A percentile compares a stretch with the other conserved stretches of the same genome.
Conservation (phyloP, 2,329 filamentous ascomycete species). For the Xylariaceae sp. region DNA sequence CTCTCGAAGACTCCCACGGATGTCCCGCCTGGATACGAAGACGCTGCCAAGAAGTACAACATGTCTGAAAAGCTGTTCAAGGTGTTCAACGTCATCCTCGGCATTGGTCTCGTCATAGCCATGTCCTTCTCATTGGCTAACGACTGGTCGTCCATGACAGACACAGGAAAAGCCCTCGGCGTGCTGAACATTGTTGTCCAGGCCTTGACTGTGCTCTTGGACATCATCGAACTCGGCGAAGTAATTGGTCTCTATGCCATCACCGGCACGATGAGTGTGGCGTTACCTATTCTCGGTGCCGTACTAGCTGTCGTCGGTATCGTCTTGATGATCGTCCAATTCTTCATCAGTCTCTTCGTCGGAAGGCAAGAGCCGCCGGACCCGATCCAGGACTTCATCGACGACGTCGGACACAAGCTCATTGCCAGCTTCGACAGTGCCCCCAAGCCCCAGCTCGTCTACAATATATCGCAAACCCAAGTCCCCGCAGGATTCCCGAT, state of each 20-base stretch:
- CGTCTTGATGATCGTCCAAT: background rate
- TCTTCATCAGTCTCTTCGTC: background rate
- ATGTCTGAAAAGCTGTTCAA: background rate
- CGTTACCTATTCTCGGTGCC: background rate
- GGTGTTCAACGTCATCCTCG: background rate
- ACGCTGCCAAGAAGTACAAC: background rate
- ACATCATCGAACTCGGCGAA: background rate
- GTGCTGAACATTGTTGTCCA: background rate
- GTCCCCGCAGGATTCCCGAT: background rate
- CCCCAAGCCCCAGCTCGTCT: background rate
- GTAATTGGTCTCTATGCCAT: background rate
- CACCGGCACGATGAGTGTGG: slow-evolving; percentile 1
- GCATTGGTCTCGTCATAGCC: background rate
- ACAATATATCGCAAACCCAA: background rate
- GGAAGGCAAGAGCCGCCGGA: background rate
- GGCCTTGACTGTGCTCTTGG: background rate
- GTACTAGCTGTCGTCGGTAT: background rate
- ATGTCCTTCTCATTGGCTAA: background rate
- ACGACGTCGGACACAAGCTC: background rate
- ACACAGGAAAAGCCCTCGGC: background rate
- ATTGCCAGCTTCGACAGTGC: background rate
- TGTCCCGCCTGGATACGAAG: background rate
- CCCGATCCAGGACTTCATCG: background rate
- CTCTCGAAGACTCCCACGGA: background rate
- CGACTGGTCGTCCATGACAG: background rate